Percentiles rank a stretch among this genome's conserved stretches.
Evolutionary conservation across 768 basidiomycete species (phyloP).

Genomic region (Aureoboletus auriporus): DNA sequence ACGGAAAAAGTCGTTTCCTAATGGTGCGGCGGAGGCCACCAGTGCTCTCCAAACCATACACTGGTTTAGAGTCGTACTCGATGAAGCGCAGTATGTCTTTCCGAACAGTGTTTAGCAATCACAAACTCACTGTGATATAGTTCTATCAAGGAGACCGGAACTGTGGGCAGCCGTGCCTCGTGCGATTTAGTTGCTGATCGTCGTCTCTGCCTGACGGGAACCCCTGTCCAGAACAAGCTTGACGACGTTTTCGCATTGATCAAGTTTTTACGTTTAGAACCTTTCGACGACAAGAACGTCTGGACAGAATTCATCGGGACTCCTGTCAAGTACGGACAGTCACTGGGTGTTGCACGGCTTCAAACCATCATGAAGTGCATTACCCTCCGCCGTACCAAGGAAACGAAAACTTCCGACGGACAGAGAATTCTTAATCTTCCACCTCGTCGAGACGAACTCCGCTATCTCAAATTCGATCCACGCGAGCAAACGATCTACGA

Average conservation of each 20-base stretch:
- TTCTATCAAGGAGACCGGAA: conserved; percentile 93
- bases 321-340: conserved; percentile 89
- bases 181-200: conserved; percentile 94
- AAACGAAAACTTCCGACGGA: conserved; percentile 77
- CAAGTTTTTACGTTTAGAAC: conserved; percentile 89
- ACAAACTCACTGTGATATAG: conserved; percentile 37
- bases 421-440: conserved; percentile 84
- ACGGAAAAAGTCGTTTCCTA: conserved; percentile 52
- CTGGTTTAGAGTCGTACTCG: conserved; percentile 94
- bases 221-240: conserved; percentile 97
- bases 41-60: conserved; percentile 92
- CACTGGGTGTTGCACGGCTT: conserved; percentile 85
- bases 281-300: conserved; percentile 87
- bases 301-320: conserved; percentile 94
- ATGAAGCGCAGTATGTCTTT: conserved; percentile 88
- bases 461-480: conserved; percentile 77
- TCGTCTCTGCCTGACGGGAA: conserved; percentile 92
- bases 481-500: conserved; percentile 86
- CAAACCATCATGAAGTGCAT: conserved; percentile 97
- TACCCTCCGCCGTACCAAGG: conserved; percentile 94
- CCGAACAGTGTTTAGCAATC: not conserved
- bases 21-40: conserved; percentile 43
- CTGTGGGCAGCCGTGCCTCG: conserved; percentile 91
- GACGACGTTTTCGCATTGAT: conserved; percentile 97
- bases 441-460: conserved; percentile 83